Evolutionary conservation across 2,329 filamentous ascomycete genomes (phyloP).

Genomic region (Arthrocladium fulminans): DNA sequence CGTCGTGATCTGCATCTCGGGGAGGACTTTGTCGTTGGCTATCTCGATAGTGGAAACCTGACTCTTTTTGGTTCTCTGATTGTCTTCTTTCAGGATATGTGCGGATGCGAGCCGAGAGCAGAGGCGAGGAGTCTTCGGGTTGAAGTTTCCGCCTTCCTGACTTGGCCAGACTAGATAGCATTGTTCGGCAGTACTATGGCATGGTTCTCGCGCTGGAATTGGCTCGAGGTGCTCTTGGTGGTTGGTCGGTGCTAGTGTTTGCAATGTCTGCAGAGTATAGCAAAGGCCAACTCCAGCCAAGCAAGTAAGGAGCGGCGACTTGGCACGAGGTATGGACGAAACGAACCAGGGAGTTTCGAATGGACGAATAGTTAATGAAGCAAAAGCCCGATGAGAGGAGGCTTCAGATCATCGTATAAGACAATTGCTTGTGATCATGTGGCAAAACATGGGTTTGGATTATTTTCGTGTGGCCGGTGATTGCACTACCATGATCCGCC

Average conservation of each 20-base stretch:
- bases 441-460: background rate
- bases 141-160: background rate
- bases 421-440: background rate
- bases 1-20: slow-evolving; percentile 11
- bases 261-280: background rate
- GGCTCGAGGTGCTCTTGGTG: background rate
- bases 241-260: background rate
- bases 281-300: slow-evolving; percentile 3
- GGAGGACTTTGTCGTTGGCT: background rate
- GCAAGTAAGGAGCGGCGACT: slow-evolving; percentile 7
- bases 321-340: background rate
- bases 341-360: background rate
- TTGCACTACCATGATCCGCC: slow-evolving; percentile 2
- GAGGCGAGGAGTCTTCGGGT: background rate
- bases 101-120: background rate
- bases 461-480: background rate
- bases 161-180: slow-evolving; percentile 5
- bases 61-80: background rate
- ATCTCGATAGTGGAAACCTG: background rate
- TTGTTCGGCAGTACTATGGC: background rate
- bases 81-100: background rate
- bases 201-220: background rate
- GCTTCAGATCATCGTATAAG: background rate
- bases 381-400: background rate
- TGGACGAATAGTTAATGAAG: no score